Evolutionary conservation across 2,329 filamentous ascomycete species (phyloP).

Genomic region (Setomelanomma holmii): DNA sequence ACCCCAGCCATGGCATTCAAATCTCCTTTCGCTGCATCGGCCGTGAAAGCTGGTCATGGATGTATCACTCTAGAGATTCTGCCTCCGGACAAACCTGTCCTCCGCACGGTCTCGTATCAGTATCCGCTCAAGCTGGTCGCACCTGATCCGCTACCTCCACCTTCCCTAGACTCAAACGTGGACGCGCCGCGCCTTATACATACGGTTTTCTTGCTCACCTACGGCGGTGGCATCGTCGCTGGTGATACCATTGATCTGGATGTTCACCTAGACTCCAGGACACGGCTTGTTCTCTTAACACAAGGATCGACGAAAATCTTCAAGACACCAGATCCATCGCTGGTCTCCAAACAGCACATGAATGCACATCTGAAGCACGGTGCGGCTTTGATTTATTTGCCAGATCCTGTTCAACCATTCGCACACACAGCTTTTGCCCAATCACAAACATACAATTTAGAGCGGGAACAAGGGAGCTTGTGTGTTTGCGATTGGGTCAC

Average conservation of each 20-base stretch:
- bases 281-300: slow-evolving; percentile 68
- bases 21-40: slow-evolving; percentile 79
- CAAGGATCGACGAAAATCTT: slow-evolving; percentile 95
- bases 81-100: slow-evolving; percentile 73
- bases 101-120: slow-evolving; percentile 81
- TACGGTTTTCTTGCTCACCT: slow-evolving; percentile 88
- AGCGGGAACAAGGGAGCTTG: slow-evolving; percentile 63
- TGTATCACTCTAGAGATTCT: slow-evolving; percentile 75
- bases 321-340: slow-evolving; percentile 68
- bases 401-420: slow-evolving; percentile 94
- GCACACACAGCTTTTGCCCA: slow-evolving; percentile 84
- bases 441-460: slow-evolving; percentile 73
- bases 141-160: slow-evolving; percentile 69
- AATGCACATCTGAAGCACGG: slow-evolving; percentile 56
- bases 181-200: slow-evolving; percentile 62
- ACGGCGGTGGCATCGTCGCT: slow-evolving; percentile 90
- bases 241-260: slow-evolving; percentile 81
- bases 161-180: slow-evolving; percentile 43
- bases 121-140: slow-evolving; percentile 95
- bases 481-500: slow-evolving; percentile 95
- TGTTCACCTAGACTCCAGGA: slow-evolving; percentile 68
- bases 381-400: slow-evolving; percentile 70
- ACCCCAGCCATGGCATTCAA: slow-evolving; percentile 39
- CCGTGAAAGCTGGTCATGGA: slow-evolving; percentile 78
- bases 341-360: slow-evolving; percentile 58